phyloP scores from a whole-genome alignment of 441 rosid genomes.

The Erysimum pusillum region DNA sequence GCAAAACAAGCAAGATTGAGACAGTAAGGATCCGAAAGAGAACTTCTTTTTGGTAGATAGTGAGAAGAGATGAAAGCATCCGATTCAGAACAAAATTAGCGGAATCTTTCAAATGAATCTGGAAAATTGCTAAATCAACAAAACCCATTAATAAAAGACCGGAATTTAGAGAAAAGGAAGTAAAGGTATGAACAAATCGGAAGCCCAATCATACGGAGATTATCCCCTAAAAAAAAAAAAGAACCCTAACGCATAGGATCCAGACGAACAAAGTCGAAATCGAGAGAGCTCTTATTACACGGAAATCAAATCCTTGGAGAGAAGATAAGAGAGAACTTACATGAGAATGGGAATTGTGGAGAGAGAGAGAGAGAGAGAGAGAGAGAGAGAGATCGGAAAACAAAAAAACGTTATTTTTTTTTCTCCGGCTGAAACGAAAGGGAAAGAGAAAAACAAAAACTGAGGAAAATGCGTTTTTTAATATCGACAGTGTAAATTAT shows the following conservation, averaged over 20 bases:
- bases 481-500: constrained; percentile 6
- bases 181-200: not conserved
- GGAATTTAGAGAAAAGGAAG: not conserved
- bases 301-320: not conserved
- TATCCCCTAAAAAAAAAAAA: not conserved
- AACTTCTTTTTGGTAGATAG: not conserved
- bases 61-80: constrained; percentile 1
- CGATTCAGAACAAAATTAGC: not conserved
- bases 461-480: not conserved
- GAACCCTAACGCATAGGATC: not conserved
- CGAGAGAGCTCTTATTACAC: not conserved
- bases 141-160: constrained; percentile 4
- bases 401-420: not conserved
- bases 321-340: constrained; percentile 21
- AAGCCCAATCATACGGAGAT: not conserved
- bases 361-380: not conserved
- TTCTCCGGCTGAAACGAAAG: constrained; percentile 3
- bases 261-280: not conserved
- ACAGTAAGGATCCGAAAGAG: not conserved
- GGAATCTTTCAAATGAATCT: not conserved
- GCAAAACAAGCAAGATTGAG: constrained; percentile 3
- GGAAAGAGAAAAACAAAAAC: not conserved
- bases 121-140: constrained; percentile 6
- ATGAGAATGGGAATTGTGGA: constrained; percentile 11
- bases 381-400: not conserved